Evolutionary conservation across 2,329 filamentous ascomycete species (phyloP).

Genomic region (Talaromyces verruculosus): DNA sequence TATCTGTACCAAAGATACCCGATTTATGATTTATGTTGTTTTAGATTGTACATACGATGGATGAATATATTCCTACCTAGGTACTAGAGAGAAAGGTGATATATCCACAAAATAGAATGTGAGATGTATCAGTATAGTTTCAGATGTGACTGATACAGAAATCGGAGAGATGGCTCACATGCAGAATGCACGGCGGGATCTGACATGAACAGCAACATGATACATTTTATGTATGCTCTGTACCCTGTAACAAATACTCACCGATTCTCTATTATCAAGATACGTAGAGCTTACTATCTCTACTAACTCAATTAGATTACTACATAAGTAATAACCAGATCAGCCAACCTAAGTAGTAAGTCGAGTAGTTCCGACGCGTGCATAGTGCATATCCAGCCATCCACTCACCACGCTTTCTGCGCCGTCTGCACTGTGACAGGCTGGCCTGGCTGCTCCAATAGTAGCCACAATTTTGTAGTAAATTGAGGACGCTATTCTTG

Average conservation of each 20-base stretch:
- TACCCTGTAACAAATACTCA: not conserved
- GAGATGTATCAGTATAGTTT: constrained; percentile 6
- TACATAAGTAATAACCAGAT: not conserved
- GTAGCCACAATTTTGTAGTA: not conserved
- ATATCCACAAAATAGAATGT: not conserved
- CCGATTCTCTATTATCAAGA: not conserved
- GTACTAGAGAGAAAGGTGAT: not conserved
- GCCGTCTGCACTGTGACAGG: constrained; percentile 2
- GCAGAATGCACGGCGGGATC: not conserved
- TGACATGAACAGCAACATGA: constrained; percentile 1
- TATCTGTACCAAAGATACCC: constrained; percentile 1
- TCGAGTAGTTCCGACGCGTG: not conserved
- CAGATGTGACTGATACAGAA: constrained; percentile 10
- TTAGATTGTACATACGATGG: constrained; percentile 2
- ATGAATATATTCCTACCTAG: not conserved
- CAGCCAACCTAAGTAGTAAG: not conserved
- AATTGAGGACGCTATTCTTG: not conserved
- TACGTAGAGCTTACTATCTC: not conserved
- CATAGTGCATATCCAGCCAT: not conserved
- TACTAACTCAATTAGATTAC: not conserved
- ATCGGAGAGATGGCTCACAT: not conserved
- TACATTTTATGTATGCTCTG: not conserved
- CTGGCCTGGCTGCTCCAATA: not conserved
- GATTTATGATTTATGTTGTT: not conserved
- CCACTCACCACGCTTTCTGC: constrained; percentile 5